Base-by-base conservation (phyloP, 352 stramenopile species). In the Phytophthora quininea region DNA sequence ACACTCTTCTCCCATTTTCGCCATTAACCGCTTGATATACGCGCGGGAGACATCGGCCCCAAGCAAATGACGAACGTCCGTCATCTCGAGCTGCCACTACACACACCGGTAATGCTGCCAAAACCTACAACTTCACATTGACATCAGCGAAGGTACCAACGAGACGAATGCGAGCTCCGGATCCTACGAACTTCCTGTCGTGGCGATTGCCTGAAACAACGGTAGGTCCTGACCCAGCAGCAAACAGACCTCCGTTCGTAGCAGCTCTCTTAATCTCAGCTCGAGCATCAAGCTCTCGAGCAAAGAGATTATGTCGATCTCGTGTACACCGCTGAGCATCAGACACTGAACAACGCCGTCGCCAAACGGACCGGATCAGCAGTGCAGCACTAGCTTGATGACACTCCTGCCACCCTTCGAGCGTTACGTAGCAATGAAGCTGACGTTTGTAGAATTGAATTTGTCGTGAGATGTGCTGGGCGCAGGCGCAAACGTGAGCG, bases 311-410 rank as follows among this genome's bases (percentile, higher is more conserved):
- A 7, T 66, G 48, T 40, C 64, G 71, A 1, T 71, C 47, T 15
- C 76, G 73, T 0, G 59, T 59, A 3, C 64, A 42, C 3, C 72
- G 71, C 35, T 80, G 66, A 0, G 68, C 66, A 7, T 76, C 67
- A 1, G 78, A 59, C 6, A 71, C 59, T 0, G 83, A 90, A 38
- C 75, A 81, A 2, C 79, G 74, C 0, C 83, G 74, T 12, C 84
- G 76, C 83, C 82, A 93, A 30, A 80, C 86, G 4, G 80, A 80
- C 62, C 92, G 86, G 56, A 93, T 86, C 46, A 92, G 42, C 30
- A 83, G 50, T 1, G 68, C 77, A 1, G 83, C 80, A 35, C 73
- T 86, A 15, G 74, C 40, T 2, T 64, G 55, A 4, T 81, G 76
- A 9, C 55, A 58, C 14, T 76, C 62, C 4, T 52, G 12, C 1